Evolutionary conservation across 257 asterid species (phyloP).

Genomic region (Solanum medicagineum): DNA sequence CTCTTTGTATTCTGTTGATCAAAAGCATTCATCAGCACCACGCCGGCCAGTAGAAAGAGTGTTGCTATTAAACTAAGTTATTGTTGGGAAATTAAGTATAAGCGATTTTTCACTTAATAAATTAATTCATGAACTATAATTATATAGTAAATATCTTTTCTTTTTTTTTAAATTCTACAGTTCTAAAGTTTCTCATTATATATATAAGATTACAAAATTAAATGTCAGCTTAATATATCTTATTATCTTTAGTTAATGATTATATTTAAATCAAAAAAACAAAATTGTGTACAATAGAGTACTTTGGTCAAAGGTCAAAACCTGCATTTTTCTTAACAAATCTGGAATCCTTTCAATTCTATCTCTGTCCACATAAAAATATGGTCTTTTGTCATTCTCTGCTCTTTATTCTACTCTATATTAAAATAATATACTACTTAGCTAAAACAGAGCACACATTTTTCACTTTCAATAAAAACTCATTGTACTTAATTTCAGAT

Average conservation of each 20-base stretch:
- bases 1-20: too few species aligned
- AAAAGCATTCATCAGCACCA: too few species aligned
- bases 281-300: accelerated
- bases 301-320: conserved; percentile 55
- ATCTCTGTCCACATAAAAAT: background rate
- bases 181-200: accelerated
- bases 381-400: background rate
- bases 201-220: too few species aligned
- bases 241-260: too few species aligned
- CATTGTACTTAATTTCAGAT: background rate
- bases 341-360: background rate
- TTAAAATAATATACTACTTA: background rate
- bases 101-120: too few species aligned
- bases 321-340: conserved; percentile 18
- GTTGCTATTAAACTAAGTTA: too few species aligned
- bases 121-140: too few species aligned
- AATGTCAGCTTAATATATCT: too few species aligned
- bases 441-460: background rate
- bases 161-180: background rate
- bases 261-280: background rate
- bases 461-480: background rate
- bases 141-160: too few species aligned
- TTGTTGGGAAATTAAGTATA: too few species aligned
- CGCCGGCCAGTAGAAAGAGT: too few species aligned
- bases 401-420: background rate